These are phyloP conservation scores for Populus euphratica DNA, from an alignment of 345 rosid genomes.

Conservation along the genomic window DNA sequence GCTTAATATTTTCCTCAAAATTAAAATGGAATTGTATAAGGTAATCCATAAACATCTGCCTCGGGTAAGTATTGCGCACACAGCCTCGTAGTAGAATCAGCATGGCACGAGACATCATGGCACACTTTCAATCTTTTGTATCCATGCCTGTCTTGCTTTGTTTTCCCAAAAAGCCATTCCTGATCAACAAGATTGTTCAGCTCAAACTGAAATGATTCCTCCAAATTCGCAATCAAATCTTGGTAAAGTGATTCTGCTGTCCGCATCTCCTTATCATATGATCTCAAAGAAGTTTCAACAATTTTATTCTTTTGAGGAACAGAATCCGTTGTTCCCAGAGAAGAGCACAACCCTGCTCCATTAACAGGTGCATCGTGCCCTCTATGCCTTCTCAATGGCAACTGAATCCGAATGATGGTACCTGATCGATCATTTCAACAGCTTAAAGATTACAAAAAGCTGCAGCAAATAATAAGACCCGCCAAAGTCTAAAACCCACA, in stretches of 20 bases:
- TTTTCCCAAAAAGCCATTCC: conserved; percentile 52
- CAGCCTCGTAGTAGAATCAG: conserved; percentile 26
- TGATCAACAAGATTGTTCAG: conserved; percentile 24
- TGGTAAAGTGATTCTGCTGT: conserved; percentile 27
- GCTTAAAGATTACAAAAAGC: background rate
- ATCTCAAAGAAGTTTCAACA: background rate
- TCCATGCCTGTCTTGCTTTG: background rate
- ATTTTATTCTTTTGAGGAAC: background rate
- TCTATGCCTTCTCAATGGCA: conserved; percentile 27
- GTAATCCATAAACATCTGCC: conserved; percentile 52
- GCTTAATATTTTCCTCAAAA: background rate
- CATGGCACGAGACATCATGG: conserved; percentile 2
- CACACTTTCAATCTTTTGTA: conserved; percentile 4
- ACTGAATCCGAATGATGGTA: conserved; percentile 40
- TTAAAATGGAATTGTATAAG: conserved; percentile 56
- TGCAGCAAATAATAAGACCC: too few relatives aligned
- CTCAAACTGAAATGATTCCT: conserved; percentile 13
- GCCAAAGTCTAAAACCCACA: background rate
- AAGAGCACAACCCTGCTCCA: conserved; percentile 14
- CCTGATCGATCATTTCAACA: conserved; percentile 32
- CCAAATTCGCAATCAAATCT: conserved; percentile 44
- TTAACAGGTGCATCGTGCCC: conserved; percentile 2
- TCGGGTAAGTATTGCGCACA: conserved; percentile 33
- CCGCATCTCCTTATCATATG: background rate
- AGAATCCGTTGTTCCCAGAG: conserved; percentile 16